Evolutionary conservation across 2,329 filamentous ascomycete genomes (phyloP).

Genomic region (Pestalotiopsis sp.): DNA sequence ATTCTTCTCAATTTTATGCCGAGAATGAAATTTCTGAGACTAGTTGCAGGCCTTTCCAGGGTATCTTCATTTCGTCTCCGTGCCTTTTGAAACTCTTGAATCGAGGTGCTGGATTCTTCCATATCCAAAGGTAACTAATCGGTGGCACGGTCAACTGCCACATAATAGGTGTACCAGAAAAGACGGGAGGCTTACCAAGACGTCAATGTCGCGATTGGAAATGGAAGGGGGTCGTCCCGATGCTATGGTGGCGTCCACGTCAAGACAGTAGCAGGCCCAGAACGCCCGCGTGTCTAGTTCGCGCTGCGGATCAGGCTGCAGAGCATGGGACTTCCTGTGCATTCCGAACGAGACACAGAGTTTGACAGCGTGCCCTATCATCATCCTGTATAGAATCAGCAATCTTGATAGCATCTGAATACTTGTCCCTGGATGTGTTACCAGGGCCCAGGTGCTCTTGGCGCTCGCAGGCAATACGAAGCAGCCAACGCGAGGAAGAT

Average conservation of each 20-base stretch:
- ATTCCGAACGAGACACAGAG: neutral
- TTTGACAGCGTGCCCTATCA: neutral
- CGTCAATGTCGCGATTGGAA: neutral
- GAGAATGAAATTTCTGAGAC: no score
- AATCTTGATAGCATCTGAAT: neutral
- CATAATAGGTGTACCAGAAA: no score
- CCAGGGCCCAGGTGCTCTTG: neutral
- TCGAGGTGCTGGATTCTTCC: no score
- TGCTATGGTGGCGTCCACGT: neutral
- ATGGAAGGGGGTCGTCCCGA: neutral
- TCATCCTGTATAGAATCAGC: neutral
- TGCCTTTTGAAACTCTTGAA: no score
- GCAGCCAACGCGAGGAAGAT: neutral
- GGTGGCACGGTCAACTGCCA: no score
- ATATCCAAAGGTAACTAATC: no score
- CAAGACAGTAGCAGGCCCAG: slow-evolving; percentile 1
- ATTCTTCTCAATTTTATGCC: no score
- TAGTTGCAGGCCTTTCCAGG: no score
- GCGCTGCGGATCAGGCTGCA: neutral
- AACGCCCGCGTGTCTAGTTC: neutral
- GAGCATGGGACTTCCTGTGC: neutral
- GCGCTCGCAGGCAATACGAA: neutral
- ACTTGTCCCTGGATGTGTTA: neutral
- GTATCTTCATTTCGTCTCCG: no score
- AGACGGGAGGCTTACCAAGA: neutral